Conservation (phyloP, 257 asterid species). For the Fraxinus cuspidata region DNA sequence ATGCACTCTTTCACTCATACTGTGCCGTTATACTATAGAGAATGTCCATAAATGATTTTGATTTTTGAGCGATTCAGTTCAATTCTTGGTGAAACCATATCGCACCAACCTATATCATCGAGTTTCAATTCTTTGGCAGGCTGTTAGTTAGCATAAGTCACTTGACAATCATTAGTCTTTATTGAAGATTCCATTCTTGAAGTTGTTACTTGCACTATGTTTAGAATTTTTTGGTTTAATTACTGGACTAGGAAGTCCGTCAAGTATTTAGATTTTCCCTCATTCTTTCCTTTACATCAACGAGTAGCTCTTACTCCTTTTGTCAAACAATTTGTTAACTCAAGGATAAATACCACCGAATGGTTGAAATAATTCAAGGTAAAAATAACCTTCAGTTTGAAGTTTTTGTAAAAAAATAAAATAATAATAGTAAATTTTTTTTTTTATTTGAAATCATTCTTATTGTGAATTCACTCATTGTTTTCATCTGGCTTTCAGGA, state of each 20-base stretch:
- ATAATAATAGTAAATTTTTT: too few relatives aligned
- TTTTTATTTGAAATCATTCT: not conserved
- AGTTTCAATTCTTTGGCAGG: not conserved
- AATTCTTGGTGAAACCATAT: not conserved
- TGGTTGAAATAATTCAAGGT: not conserved
- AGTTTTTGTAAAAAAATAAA: not conserved
- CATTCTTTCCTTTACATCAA: not conserved
- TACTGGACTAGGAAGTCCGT: not conserved
- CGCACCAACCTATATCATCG: not conserved
- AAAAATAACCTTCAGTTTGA: not conserved
- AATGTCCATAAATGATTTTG: not conserved
- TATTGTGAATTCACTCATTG: slow-evolving; percentile 15
- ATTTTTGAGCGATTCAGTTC: not conserved
- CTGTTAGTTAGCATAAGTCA: not conserved
- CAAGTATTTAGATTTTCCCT: not conserved
- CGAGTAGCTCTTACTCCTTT: not conserved
- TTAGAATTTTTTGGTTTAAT: not conserved
- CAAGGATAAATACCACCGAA: not conserved
- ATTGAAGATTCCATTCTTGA: not conserved
- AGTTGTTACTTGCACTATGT: not conserved
- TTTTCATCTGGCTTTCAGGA: slow-evolving; percentile 18
- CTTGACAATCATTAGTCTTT: not conserved
- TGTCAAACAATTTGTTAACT: not conserved
- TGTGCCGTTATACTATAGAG: not conserved
- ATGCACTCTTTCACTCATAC: not conserved